Base-by-base conservation (phyloP, 768 basidiomycete genomes). In the Amanita pallidorosea region DNA sequence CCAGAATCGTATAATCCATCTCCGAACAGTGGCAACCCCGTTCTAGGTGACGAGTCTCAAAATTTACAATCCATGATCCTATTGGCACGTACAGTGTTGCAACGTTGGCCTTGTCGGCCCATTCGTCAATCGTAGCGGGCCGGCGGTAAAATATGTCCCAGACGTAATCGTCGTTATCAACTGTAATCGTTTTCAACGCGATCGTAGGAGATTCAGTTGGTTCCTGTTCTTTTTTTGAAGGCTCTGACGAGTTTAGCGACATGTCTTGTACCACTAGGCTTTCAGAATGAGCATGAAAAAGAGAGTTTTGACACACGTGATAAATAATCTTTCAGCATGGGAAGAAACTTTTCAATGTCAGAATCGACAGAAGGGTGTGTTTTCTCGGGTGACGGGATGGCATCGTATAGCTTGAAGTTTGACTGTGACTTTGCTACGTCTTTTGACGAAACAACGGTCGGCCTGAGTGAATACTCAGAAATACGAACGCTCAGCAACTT, bases 141-240 rank as follows among this genome's bases (percentile, higher is more conserved):
- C 80, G 72, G 55, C 83, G 84, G 57, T 87, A 88, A 60, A 88
- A 90, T 18, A 90, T 77, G 58, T 90, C 88, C 79, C 83, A 89
- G 20, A 90, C 88, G 56, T 86, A 90, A 57, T 88, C 88, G 23
- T 73, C 73, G 5, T 55, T 56, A 44, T 8, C 22, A 36, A 17
- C 56, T 33, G 13, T 46, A 15, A 15, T n/a, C 36, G 20, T 18
- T 33, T 46, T 43, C 8, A n/a, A 43, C 36, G 54, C 29, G 31
- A 47, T 36, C 38, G 33, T 45, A 20, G 59, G 46, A 36, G 56
- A 53, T 8, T 54, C 55, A 15, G 47, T 29, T 7, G 55, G 41
- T 22, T 36, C 51, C 40, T 50, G 23, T 15, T 44, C 37, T 48
- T 51, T 48, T 22, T 41, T 8, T 37, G 37, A 5, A 44, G 27